These are phyloP conservation scores for Teunomyces cretensis DNA, from an alignment of 805 yeast species.

Conservation along the genomic window DNA sequence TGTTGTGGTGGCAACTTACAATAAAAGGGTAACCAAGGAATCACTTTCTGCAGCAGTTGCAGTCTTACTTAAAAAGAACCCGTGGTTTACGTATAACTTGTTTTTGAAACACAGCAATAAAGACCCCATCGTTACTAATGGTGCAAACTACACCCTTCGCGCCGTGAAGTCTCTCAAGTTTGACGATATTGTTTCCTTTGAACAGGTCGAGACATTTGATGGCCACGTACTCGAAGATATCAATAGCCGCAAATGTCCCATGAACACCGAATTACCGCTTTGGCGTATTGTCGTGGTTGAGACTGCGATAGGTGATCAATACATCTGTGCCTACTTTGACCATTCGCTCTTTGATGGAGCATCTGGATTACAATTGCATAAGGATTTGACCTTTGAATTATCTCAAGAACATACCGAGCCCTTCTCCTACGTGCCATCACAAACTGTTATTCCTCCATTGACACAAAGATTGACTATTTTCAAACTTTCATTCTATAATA, in stretches of 20 bases:
- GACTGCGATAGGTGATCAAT: background rate
- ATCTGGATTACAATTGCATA: conserved; percentile 10
- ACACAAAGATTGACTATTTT: background rate
- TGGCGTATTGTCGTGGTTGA: conserved; percentile 12
- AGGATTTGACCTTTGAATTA: conserved; percentile 10
- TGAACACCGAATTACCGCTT: conserved; percentile 8
- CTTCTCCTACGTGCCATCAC: background rate
- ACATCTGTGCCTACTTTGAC: conserved; percentile 8
- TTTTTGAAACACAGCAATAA: conserved; percentile 1
- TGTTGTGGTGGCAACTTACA: conserved; percentile 7
- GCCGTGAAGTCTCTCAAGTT: conserved; percentile 6
- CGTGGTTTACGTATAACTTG: conserved; percentile 11
- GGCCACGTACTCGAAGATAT: conserved; percentile 4
- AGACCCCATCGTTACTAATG: background rate
- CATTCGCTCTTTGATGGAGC: conserved; percentile 13
- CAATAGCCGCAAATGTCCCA: conserved; percentile 4
- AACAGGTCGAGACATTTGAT: conserved; percentile 1
- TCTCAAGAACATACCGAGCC: conserved; percentile 1
- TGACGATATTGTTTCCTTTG: conserved; percentile 8
- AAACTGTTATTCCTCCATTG: background rate
- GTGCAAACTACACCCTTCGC: conserved; percentile 9
- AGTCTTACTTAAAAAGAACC: conserved; percentile 5
- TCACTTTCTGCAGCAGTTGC: conserved; percentile 8
- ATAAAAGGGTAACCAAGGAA: background rate
- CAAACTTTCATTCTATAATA: background rate